phyloP scores from a whole-genome alignment of 2,329 filamentous ascomycete species.

The Ploettnerulaceae sp. region DNA sequence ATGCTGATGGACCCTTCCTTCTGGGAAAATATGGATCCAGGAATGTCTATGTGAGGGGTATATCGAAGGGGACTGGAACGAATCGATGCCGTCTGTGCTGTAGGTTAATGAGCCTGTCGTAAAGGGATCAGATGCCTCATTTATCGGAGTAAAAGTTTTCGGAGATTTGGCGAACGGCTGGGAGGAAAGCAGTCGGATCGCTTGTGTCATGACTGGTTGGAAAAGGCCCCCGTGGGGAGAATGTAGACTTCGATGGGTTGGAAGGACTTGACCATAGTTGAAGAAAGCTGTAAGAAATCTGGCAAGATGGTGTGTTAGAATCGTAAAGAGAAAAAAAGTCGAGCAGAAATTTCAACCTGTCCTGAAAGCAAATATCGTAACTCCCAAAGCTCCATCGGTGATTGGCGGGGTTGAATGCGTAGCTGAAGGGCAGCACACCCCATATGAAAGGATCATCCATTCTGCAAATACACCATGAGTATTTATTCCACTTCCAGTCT shows the following conservation, averaged over 20 bases:
- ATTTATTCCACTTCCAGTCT: background rate
- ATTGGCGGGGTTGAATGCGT: slow-evolving; percentile 67
- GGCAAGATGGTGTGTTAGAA: background rate
- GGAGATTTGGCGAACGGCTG: slow-evolving; percentile 41
- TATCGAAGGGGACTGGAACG: slow-evolving; percentile 65
- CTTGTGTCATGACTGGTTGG: slow-evolving; percentile 83
- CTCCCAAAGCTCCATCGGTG: slow-evolving; percentile 86
- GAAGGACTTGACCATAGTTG: slow-evolving; percentile 80
- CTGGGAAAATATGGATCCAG: slow-evolving; percentile 96
- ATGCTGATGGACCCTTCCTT: slow-evolving; percentile 90
- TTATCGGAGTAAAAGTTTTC: slow-evolving; percentile 8
- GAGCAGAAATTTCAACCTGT: slow-evolving; percentile 51
- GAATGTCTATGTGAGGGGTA: slow-evolving; percentile 65
- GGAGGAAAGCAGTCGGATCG: slow-evolving; percentile 73
- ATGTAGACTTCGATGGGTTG: slow-evolving; percentile 76
- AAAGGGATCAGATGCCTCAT: slow-evolving; percentile 43
- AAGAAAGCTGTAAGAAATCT: slow-evolving; percentile 77
- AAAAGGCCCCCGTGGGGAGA: slow-evolving; percentile 75
- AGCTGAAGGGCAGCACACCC: slow-evolving; percentile 76
- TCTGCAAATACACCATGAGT: slow-evolving; percentile 43
- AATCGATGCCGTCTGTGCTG: slow-evolving; percentile 62
- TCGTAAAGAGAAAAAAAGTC: background rate
- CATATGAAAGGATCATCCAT: slow-evolving; percentile 93
- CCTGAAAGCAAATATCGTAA: slow-evolving; percentile 92
- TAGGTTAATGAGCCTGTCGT: slow-evolving; percentile 46